These are phyloP conservation scores for Dothideomycetes sp. DNA, from an alignment of 2,329 filamentous ascomycete genomes.

Conservation along the genomic window DNA sequence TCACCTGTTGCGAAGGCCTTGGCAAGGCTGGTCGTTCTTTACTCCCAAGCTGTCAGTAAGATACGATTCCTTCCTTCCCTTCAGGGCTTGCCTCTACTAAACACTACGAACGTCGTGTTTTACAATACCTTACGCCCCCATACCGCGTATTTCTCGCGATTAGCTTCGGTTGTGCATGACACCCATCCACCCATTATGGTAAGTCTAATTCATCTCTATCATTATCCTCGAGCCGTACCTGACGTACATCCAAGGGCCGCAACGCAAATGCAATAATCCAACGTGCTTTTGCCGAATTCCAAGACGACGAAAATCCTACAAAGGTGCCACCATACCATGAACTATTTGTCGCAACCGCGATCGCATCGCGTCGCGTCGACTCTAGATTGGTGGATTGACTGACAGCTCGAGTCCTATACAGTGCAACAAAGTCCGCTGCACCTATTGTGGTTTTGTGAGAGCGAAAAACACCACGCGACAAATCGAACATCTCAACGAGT, in stretches of 20 bases:
- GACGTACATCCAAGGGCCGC: constrained; percentile 9
- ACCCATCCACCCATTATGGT: constrained; percentile 5
- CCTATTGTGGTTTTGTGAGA: constrained; percentile 40
- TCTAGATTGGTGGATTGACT: background rate
- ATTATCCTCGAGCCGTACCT: background rate
- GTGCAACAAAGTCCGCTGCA: constrained; percentile 42
- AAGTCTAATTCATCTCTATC: constrained; percentile 5
- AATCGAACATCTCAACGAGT: constrained; percentile 41
- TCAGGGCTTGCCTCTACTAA: too few species aligned
- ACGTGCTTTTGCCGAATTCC: constrained; percentile 32
- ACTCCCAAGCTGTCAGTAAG: too few species aligned
- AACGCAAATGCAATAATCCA: constrained; percentile 35
- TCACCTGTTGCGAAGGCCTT: too few species aligned
- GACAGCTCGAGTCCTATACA: constrained; percentile 17
- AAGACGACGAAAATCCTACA: constrained; percentile 33
- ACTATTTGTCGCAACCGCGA: background rate
- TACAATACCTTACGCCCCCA: too few species aligned
- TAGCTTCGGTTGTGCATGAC: constrained; percentile 8
- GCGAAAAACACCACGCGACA: constrained; percentile 44
- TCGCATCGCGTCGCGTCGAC: constrained; percentile 1
- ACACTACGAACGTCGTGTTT: too few species aligned
- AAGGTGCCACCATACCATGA: constrained; percentile 20
- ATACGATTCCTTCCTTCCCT: too few species aligned
- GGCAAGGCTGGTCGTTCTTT: too few species aligned
- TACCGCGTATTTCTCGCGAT: too few species aligned